Base-by-base conservation (phyloP, 2,329 filamentous ascomycete genomes). In the Emmonsiellopsis sp. region DNA sequence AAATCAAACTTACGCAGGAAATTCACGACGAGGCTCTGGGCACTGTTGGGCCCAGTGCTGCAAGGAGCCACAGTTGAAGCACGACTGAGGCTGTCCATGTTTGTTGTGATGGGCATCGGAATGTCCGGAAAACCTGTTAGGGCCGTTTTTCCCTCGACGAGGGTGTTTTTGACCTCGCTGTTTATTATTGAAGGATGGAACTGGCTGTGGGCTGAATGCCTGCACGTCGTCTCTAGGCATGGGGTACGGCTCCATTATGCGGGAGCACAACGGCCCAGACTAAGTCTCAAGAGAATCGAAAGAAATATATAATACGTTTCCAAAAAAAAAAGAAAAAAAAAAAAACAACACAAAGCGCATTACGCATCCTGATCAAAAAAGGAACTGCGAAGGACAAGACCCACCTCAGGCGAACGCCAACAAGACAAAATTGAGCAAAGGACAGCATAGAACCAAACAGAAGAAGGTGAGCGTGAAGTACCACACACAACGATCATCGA, bases 41-140 rank as follows among this genome's bases (percentile, higher is more conserved):
- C 67, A 69, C 47, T 66, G 59, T 43, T 68, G 66, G 39, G 65
- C 66, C 58, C 61, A 63, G 55, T 69, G 67, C 17, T 62, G 60
- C 7, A 53, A 51, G 43, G 63, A 59, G 9, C 67, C 67, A 57
- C 67, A 69, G 54, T 69, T 68, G 52, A 62, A 69, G 46, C 67
- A 69, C 36, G 62, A 57, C 27, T 63, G 62, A 17, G 56, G 43
- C 33, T 57, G 53, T 43, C 56, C 31, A 37, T 47, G 45, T 14
- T 53, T 54, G 21, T 27, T 27, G 27, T 40, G 37, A 9, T 53
- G 40, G 44, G 42, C 49, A 52, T 54, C 51, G 10, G 50, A 6
- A 14, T 55, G 46, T 14, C 51, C 51, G n/a, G 21, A 11, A 40
- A 36, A 48, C 5, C 49, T 44, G 47, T 53, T 37, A 13, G 55